Evolutionary conservation across 2,329 filamentous ascomycete species (phyloP), one percentile per base, ranked within the genome.

Genomic region (Penicillium rolfsii): DNA sequence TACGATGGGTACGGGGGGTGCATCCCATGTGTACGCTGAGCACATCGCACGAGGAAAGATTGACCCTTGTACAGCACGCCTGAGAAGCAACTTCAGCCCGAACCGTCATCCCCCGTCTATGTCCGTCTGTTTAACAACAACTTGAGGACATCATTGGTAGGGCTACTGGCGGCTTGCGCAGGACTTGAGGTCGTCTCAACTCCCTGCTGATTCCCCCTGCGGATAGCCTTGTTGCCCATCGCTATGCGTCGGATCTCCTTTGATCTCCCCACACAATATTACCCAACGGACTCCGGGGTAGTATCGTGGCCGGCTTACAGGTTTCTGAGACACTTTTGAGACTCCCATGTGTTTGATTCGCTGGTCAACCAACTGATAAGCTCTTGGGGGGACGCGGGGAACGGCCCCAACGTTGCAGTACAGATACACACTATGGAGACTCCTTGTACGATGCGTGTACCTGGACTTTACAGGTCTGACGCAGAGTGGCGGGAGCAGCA

Each of bases 371-470:
- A 19, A 41, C 36, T 19, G 45, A 56, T 53, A 55, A 57, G 60
- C 43, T 4, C 48, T 52, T 9, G 46, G 26, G 26, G 46, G 12
- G 22, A 52, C 50, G 50, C 59, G 63, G 58, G 60, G 64, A 63
- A 58, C 11, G 28, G 46, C 58, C 60, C 63, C 64, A 61, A 65
- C 58, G 63, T 66, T 66, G 28, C 64, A 66, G 33, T 26, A 38
- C 50, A 52, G 50, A 40, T 52, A 40, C 33, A 9, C 33, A 30
- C 45, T 48, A 48, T 28, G 45, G 45, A 28, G 14, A 30, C 45
- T 30, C n/a, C 26, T 30, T 30, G 45, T 48, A 48, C 45, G 45
- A 28, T 16, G 8, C 14, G 9, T 48, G 45, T 48, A 48, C 45
- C 45, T 48, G 45, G 45, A 48, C 26, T 48, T 9, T 28, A 48